Percentiles rank a stretch among this genome's conserved stretches.
Conservation (phyloP, 2,329 filamentous ascomycete genomes). For the Penicillium rolfsii region DNA sequence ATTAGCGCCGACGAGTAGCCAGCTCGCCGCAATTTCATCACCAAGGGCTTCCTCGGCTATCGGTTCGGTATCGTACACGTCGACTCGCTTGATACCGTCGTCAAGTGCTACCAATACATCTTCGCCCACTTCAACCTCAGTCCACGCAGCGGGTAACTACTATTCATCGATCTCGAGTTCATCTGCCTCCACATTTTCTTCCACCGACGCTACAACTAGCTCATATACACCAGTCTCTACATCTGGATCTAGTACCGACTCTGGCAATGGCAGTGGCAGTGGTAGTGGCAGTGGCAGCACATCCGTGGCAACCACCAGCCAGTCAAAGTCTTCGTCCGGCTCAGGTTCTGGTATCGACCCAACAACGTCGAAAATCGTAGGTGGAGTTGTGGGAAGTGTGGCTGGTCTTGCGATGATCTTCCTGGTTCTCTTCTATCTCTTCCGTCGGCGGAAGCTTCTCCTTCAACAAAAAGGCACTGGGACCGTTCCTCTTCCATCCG, state of each 20-base stretch:
- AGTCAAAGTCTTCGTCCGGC: slow-evolving; percentile 18
- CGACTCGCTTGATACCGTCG: slow-evolving; percentile 18
- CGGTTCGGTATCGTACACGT: slow-evolving; percentile 14
- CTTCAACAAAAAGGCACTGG: slow-evolving; percentile 23
- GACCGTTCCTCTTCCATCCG: slow-evolving; percentile 29
- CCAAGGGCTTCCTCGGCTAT: slow-evolving; percentile 12
- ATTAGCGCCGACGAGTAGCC: slow-evolving; percentile 9
- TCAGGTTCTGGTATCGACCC: slow-evolving; percentile 29
- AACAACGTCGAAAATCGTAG: slow-evolving; percentile 59
- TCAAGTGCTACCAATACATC: slow-evolving; percentile 9
- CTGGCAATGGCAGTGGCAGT: slow-evolving; percentile 4
- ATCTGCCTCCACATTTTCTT: neutral
- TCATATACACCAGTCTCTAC: neutral
- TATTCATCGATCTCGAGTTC: slow-evolving; percentile 2
- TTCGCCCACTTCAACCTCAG: slow-evolving; percentile 6
- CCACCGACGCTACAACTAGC: neutral
- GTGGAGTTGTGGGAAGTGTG: slow-evolving; percentile 65
- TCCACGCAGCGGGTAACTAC: neutral
- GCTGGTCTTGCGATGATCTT: slow-evolving; percentile 60
- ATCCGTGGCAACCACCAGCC: slow-evolving; percentile 17
- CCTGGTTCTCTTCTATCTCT: slow-evolving; percentile 33
- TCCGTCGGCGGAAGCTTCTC: slow-evolving; percentile 54
- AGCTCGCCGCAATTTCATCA: slow-evolving; percentile 13
- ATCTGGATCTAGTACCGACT: slow-evolving; percentile 6
- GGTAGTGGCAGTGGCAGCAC: slow-evolving; percentile 6